Evolutionary conservation across 192 early-diverging fungal genomes (phyloP).

Genomic region (Coemansia sp.): DNA sequence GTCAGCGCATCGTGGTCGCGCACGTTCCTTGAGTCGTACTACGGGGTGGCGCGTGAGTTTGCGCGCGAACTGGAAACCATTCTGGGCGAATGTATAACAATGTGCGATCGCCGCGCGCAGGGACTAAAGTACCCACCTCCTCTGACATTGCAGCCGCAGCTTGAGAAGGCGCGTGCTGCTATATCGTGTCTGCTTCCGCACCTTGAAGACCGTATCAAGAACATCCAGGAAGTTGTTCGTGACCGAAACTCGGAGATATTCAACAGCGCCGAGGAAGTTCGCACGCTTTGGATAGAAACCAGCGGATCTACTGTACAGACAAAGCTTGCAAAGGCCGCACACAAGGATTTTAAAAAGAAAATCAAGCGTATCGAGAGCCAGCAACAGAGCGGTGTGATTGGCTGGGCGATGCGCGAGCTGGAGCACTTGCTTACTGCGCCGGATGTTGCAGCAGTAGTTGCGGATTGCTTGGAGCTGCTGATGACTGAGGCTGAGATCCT

Average conservation of each 20-base stretch:
- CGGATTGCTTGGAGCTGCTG: constrained; percentile 65
- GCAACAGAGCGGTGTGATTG: constrained; percentile 59
- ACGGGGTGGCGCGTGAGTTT: constrained; percentile 57
- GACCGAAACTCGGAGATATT: constrained; percentile 55
- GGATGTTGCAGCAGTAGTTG: constrained; percentile 58
- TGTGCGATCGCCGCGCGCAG: constrained; percentile 56
- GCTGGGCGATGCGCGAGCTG: constrained; percentile 60
- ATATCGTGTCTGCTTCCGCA: constrained; percentile 44
- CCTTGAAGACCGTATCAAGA: constrained; percentile 44
- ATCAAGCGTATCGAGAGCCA: constrained; percentile 64
- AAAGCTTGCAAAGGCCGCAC: constrained; percentile 59
- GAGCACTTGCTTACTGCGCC: constrained; percentile 59
- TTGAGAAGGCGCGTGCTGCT: constrained; percentile 35
- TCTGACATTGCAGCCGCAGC: constrained; percentile 50
- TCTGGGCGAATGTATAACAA: constrained; percentile 55
- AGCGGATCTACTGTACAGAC: constrained; percentile 57
- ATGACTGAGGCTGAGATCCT: constrained; percentile 75
- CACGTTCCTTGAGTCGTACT: constrained; percentile 58
- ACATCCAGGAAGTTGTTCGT: constrained; percentile 43
- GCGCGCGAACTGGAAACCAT: constrained; percentile 57
- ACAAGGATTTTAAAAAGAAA: constrained; percentile 70
- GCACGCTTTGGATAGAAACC: constrained; percentile 40
- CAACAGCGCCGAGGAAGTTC: constrained; percentile 32
- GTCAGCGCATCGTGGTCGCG: constrained; percentile 55
- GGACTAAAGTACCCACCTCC: constrained; percentile 55